Conservation (phyloP, 257 asterid genomes). For the Verbascum thapsus region DNA sequence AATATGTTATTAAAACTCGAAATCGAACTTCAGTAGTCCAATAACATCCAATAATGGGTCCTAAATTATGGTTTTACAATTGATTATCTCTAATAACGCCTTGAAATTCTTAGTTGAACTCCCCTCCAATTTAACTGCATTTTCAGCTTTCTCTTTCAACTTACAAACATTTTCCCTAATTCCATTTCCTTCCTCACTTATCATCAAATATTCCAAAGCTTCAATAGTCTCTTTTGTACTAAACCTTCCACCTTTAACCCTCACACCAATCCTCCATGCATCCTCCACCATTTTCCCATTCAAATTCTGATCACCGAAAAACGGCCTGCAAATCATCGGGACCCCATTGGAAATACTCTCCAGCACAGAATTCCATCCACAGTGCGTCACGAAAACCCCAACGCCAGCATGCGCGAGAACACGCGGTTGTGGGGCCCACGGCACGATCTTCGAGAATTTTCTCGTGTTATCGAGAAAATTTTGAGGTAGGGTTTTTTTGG, state of each 20-base stretch:
- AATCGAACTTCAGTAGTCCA: too few species aligned
- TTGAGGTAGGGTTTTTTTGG: slow-evolving; percentile 42
- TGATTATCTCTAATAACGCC: slow-evolving; percentile 44
- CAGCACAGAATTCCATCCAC: slow-evolving; percentile 77
- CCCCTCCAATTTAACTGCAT: slow-evolving; percentile 44
- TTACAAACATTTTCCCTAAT: slow-evolving; percentile 39
- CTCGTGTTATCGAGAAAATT: slow-evolving; percentile 52
- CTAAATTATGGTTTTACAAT: too few species aligned
- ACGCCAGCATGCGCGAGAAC: slow-evolving; percentile 46
- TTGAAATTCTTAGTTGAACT: slow-evolving; percentile 49
- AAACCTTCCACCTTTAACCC: slow-evolving; percentile 43
- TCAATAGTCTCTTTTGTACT: slow-evolving; percentile 35
- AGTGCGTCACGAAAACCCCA: slow-evolving; percentile 65
- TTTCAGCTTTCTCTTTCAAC: slow-evolving; percentile 38
- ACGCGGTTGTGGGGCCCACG: slow-evolving; percentile 71
- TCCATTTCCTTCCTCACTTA: slow-evolving; percentile 30
- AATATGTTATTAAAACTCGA: too few species aligned
- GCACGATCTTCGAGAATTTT: slow-evolving; percentile 43
- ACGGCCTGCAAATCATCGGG: slow-evolving; percentile 72
- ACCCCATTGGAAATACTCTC: slow-evolving; percentile 60
- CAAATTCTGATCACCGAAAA: slow-evolving; percentile 65
- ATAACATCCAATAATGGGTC: neutral
- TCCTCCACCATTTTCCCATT: slow-evolving; percentile 60
- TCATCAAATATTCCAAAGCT: slow-evolving; percentile 32
- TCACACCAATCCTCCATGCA: slow-evolving; percentile 53